phyloP scores from a whole-genome alignment of 371 early-diverging fungal species.

The Chytridium lagenaria region DNA sequence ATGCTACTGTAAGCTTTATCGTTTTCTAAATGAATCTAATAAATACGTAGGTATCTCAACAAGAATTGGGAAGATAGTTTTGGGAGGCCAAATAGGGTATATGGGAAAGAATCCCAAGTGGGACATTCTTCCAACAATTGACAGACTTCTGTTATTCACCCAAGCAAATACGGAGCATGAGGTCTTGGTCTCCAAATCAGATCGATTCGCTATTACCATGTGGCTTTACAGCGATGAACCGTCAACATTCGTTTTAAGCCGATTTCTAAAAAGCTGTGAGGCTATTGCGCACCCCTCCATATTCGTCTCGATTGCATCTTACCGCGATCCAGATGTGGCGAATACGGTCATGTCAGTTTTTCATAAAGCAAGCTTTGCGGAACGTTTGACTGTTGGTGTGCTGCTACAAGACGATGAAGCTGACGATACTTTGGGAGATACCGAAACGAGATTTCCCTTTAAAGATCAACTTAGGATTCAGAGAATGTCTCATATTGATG shows the following conservation, averaged over 20 bases:
- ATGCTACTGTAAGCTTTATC: slow-evolving; percentile 17
- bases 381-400: slow-evolving; percentile 16
- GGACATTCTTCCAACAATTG: slow-evolving; percentile 21
- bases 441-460: too few relatives aligned
- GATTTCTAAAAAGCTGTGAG: not conserved
- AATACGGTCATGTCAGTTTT: slow-evolving; percentile 16
- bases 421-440: not conserved
- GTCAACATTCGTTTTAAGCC: not conserved
- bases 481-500: not conserved
- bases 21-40: not conserved
- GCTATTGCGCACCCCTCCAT: not conserved
- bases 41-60: not conserved
- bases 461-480: too few relatives aligned
- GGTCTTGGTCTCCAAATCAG: slow-evolving; percentile 25
- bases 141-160: slow-evolving; percentile 26
- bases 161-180: slow-evolving; percentile 19
- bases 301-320: slow-evolving; percentile 27
- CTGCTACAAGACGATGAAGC: slow-evolving; percentile 28
- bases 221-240: slow-evolving; percentile 30
- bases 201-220: slow-evolving; percentile 32
- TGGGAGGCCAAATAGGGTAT: slow-evolving; percentile 20
- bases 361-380: slow-evolving; percentile 19
- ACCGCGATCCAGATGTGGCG: slow-evolving; percentile 30
- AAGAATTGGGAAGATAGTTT: slow-evolving; percentile 12
- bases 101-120: not conserved